phyloP scores from a whole-genome alignment of 495 filamentous ascomycete species.

The Aspergillus ellipticus region DNA sequence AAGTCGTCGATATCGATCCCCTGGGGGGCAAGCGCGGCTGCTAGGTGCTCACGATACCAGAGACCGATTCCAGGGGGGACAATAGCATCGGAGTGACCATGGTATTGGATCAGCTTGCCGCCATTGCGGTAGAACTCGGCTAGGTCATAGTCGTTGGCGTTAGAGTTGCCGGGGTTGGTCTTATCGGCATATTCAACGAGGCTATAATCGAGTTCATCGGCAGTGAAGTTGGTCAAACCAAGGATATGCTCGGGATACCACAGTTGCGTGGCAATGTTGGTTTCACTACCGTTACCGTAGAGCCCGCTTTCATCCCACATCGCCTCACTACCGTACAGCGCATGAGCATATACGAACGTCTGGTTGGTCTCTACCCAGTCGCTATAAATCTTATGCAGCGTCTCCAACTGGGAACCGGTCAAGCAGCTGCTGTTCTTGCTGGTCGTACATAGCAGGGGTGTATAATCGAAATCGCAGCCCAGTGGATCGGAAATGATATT shows the following conservation, averaged over 20 bases:
- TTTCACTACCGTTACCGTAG: too few relatives aligned
- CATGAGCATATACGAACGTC: neutral
- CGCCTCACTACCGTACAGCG: too few relatives aligned
- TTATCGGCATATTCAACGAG: neutral
- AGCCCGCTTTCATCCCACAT: too few relatives aligned
- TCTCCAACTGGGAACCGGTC: neutral
- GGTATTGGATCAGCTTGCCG: neutral
- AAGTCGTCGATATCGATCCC: slow-evolving; percentile 11
- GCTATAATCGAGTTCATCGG: neutral
- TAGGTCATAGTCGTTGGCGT: slow-evolving; percentile 6
- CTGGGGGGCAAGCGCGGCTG: neutral
- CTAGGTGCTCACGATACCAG: slow-evolving; percentile 14
- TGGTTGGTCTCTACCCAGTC: neutral
- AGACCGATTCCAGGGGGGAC: neutral
- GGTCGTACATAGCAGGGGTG: neutral
- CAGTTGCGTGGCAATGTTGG: neutral
- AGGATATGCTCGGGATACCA: neutral
- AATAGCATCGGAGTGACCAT: neutral
- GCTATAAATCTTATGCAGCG: neutral
- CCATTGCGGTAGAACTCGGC: neutral
- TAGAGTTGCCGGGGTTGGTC: neutral
- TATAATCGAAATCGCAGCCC: neutral
- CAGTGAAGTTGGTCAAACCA: too few relatives aligned
- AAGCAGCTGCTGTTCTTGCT: neutral
- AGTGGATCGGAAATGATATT: neutral